Evolutionary conservation across 495 filamentous ascomycete species (phyloP).

Genomic region (Aspergillus cristatus): DNA sequence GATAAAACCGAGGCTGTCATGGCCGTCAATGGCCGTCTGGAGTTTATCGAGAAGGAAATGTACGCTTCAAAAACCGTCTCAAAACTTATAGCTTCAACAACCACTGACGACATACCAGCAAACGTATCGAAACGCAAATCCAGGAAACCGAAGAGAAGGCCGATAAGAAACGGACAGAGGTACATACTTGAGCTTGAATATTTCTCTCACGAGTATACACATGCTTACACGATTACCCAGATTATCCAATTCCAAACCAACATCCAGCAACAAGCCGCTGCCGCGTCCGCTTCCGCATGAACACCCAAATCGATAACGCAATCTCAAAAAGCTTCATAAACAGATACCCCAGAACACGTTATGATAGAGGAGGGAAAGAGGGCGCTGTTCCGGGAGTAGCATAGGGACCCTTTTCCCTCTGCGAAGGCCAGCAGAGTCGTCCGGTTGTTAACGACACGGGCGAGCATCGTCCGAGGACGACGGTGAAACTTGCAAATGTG

Average conservation of each 20-base stretch:
- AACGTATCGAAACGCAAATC: conserved; percentile 75
- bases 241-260: conserved; percentile 37
- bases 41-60: conserved; percentile 94
- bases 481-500: no score
- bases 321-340: no score
- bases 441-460: no score
- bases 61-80: no score
- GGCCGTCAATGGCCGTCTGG: conserved; percentile 81
- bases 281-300: conserved; percentile 29
- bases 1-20: conserved; percentile 78
- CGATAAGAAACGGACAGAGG: conserved; percentile 71
- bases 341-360: no score
- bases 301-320: background rate
- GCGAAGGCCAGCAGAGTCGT: no score
- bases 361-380: no score
- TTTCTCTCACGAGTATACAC: conserved; percentile 2
- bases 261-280: conserved; percentile 29
- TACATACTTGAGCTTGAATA: conserved; percentile 15
- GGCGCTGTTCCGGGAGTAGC: no score
- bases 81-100: conserved; percentile 1
- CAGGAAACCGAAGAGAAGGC: conserved; percentile 68
- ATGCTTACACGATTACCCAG: conserved; percentile 18
- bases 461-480: no score
- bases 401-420: no score
- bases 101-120: conserved; percentile 38